phyloP scores from a whole-genome alignment of 208 protist species.

The Phytomonas sp. region DNA sequence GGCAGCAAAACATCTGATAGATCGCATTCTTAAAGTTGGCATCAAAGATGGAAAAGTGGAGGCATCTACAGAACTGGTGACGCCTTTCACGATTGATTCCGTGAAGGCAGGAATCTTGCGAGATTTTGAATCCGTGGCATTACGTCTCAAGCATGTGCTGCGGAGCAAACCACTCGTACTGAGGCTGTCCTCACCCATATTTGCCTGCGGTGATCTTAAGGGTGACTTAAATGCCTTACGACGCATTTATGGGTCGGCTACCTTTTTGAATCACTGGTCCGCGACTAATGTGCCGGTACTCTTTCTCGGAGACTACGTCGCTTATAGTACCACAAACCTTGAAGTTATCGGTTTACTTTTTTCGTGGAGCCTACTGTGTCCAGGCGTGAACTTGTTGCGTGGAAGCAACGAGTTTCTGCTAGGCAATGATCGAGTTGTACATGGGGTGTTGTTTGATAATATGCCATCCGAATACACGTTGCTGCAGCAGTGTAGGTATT shows the following conservation, averaged over 20 bases:
- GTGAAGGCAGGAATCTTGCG: not conserved
- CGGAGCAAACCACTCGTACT: slow-evolving; percentile 20
- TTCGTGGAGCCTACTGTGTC: slow-evolving; percentile 50
- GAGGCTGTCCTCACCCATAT: slow-evolving; percentile 29
- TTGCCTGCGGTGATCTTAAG: slow-evolving; percentile 66
- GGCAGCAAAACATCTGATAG: not conserved
- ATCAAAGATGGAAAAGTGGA: not conserved
- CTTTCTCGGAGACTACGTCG: slow-evolving; percentile 97
- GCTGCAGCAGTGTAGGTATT: slow-evolving; percentile 40
- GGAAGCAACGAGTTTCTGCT: slow-evolving; percentile 77
- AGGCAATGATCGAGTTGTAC: slow-evolving; percentile 57
- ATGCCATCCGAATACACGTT: slow-evolving; percentile 9
- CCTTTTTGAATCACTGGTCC: slow-evolving; percentile 42
- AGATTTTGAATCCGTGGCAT: not conserved
- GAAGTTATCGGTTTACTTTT: slow-evolving; percentile 71
- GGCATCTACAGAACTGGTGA: not conserved
- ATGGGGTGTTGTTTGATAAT: slow-evolving; percentile 27
- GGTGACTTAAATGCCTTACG: slow-evolving; percentile 66
- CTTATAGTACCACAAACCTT: slow-evolving; percentile 71
- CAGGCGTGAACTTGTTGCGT: slow-evolving; percentile 76
- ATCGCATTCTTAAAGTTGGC: not conserved
- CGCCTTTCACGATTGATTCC: not conserved
- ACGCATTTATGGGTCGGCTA: slow-evolving; percentile 26
- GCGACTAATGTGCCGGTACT: slow-evolving; percentile 65
- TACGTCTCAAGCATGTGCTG: not conserved